Evolutionary conservation across 1,284 basidiomycete genomes (phyloP).

Genomic region (Mycena citricolor): DNA sequence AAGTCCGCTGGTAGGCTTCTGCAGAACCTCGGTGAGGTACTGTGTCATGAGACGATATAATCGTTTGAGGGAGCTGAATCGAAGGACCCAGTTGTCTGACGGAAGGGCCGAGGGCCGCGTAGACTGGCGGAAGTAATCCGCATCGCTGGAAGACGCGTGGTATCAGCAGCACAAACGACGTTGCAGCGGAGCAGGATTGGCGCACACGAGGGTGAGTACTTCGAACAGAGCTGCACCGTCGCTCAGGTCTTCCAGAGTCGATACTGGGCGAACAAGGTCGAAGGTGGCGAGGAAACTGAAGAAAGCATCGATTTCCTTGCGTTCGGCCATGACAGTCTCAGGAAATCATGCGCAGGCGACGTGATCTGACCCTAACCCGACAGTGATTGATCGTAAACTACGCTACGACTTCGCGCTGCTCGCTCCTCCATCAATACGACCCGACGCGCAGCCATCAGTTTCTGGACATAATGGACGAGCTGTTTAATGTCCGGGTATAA

Average conservation of each 20-base stretch:
- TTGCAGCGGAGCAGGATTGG: conserved; percentile 18
- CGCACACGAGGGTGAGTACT: conserved; percentile 71
- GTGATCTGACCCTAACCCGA: too few species aligned
- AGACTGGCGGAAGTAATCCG: conserved; percentile 72
- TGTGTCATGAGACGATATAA: conserved; percentile 86
- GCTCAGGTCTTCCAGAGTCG: conserved; percentile 64
- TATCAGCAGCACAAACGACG: conserved; percentile 7
- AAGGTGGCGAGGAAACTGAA: conserved; percentile 78
- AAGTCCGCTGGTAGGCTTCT: conserved; percentile 68
- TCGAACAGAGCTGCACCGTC: conserved; percentile 75
- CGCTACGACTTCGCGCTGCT: neutral
- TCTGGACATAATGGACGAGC: conserved; percentile 45
- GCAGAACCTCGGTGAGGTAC: conserved; percentile 79
- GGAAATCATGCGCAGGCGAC: too few species aligned
- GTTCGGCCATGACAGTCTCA: too few species aligned
- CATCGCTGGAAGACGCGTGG: conserved; percentile 53
- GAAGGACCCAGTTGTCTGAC: conserved; percentile 86
- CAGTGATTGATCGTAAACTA: too few species aligned
- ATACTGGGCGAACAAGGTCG: conserved; percentile 58
- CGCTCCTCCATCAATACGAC: conserved; percentile 7
- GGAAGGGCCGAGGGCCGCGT: conserved; percentile 54
- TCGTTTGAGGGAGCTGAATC: conserved; percentile 82
- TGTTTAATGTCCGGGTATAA: conserved; percentile 51
- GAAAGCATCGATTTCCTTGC: conserved; percentile 72
- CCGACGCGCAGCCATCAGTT: conserved; percentile 27